Base-by-base conservation (phyloP, 768 basidiomycete species). In the Hebeloma cylindrosporum region DNA sequence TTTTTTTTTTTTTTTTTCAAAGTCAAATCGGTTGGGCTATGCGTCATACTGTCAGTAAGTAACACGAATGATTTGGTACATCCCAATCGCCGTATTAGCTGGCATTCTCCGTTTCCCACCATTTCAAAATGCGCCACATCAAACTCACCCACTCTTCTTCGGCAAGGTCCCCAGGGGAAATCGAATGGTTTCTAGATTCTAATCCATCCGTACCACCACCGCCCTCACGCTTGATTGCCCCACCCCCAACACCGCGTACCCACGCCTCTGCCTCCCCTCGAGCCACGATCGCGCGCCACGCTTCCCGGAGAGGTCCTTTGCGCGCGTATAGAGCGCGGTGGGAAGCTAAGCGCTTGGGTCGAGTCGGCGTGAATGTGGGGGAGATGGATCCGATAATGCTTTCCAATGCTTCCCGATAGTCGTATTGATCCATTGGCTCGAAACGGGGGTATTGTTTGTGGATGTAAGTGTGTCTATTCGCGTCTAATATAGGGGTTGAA, bases 361-460 rank as follows among this genome's bases (percentile, higher is more conserved):
- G 59, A 58, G 13, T 60, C 59, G 33, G 59, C 49, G 27, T 53
- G 58, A 44, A 45, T 66, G 17, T 6, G 34, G 43, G 29, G 29
- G 20, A 50, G 51, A 23, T n/a, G n/a, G 14, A 36, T 25, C 63
- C 65, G 2, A 73, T 72, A 51, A 85, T 77, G 5, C 64, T 66
- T 43, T 74, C 71, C 43, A 92, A 61, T 16, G 64, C 67, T 43
- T 85, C 80, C 9, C 83, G 75, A 59, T 92, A 90, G 17, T 74
- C 70, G 62, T 80, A 91, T 56, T 87, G 85, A 41, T 82, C 77
- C 33, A 10, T 18, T 16, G 66, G 48, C 3, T 62, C 63, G 45
- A 85, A 70, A 8, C 66, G 63, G 57, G 79, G 73, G 84, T 84
- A 90, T 9, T 58, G 58, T 40, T 78, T 77, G 16, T 79, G 69